A percentile compares a stretch with the other conserved stretches of the same genome.
Evolutionary conservation across 2,329 filamentous ascomycete species (phyloP).

Genomic region (Fusarium sp.): DNA sequence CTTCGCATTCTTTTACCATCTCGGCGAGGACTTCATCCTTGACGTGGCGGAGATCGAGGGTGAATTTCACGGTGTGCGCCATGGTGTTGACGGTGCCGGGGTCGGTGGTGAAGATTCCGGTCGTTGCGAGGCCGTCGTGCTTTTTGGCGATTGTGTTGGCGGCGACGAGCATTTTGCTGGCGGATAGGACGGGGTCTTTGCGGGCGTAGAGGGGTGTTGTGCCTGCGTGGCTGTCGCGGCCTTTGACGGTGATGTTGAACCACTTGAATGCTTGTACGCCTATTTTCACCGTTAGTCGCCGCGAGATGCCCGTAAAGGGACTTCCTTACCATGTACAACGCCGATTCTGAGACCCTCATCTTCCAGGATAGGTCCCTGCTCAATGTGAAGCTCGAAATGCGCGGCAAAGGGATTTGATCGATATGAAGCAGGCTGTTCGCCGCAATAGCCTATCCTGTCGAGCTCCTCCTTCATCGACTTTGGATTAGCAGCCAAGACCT

Average conservation of each 20-base stretch:
- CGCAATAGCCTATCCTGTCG: neutral
- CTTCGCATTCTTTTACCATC: neutral
- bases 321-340: neutral
- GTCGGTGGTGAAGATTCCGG: neutral
- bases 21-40: neutral
- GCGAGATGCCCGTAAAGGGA: accelerated
- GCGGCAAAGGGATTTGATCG: neutral
- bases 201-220: constrained; percentile 9
- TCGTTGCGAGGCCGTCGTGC: neutral
- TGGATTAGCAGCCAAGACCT: neutral
- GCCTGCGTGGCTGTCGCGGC: constrained; percentile 1
- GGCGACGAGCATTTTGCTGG: constrained; percentile 3
- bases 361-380: neutral
- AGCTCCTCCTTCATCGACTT: constrained; percentile 15
- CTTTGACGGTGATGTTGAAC: constrained; percentile 1
- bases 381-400: neutral
- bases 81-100: neutral
- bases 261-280: constrained; percentile 11
- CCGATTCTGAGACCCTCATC: neutral
- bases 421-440: neutral
- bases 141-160: neutral
- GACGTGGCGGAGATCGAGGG: neutral
- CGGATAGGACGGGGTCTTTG: neutral
- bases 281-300: accelerated
- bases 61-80: neutral